phyloP scores from a whole-genome alignment of 495 filamentous ascomycete genomes.

The Penicillium taxi region DNA sequence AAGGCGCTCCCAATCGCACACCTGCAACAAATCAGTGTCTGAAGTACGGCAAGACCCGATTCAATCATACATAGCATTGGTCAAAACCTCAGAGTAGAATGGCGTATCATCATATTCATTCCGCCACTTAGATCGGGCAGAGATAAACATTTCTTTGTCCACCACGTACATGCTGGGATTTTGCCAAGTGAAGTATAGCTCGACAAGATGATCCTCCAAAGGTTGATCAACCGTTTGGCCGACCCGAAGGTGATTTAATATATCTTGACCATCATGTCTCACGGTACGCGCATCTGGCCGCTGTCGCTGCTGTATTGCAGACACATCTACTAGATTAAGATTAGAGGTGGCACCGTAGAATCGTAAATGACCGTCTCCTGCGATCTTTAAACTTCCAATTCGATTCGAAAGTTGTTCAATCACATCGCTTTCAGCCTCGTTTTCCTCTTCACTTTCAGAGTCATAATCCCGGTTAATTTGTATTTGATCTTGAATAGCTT shows the following conservation, averaged over 20 bases:
- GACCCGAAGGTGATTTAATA: conserved; percentile 37
- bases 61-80: conserved; percentile 39
- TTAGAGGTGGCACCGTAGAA: conserved; percentile 45
- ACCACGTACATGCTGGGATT: conserved; percentile 44
- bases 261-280: conserved; percentile 39
- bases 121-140: conserved; percentile 34
- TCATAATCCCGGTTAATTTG: conserved; percentile 22
- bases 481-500: conserved; percentile 17
- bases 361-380: conserved; percentile 42
- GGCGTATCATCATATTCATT: conserved; percentile 37
- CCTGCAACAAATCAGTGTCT: conserved; percentile 18
- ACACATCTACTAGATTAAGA: conserved; percentile 40
- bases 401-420: conserved; percentile 40
- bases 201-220: conserved; percentile 40
- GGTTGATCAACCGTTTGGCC: conserved; percentile 34
- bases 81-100: conserved; percentile 44
- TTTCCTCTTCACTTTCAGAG: conserved; percentile 37
- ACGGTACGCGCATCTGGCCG: conserved; percentile 45
- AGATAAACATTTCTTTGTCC: conserved; percentile 42
- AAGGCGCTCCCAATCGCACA: conserved; percentile 43
- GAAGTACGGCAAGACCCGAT: background rate
- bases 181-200: conserved; percentile 48
- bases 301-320: conserved; percentile 39
- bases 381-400: conserved; percentile 42
- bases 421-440: conserved; percentile 37